phyloP scores from a whole-genome alignment of 192 early-diverging fungal genomes.

The Umbelopsis sp. region DNA sequence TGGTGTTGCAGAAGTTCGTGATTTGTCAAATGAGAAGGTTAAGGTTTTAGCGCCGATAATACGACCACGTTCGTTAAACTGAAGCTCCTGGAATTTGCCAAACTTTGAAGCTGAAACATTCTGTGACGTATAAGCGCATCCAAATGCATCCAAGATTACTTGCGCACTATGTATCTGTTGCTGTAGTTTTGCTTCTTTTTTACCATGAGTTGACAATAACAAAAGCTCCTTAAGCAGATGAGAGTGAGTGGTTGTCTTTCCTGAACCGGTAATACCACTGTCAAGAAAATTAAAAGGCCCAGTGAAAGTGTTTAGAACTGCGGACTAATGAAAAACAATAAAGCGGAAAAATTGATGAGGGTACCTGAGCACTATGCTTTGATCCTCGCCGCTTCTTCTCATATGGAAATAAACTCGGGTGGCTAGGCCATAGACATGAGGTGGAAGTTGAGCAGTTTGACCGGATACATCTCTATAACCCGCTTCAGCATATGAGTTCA shows the following conservation, averaged over 20 bases:
- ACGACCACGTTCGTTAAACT: conserved; percentile 82
- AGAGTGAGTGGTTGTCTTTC: conserved; percentile 74
- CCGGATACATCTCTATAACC: conserved; percentile 48
- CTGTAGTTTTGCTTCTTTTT: conserved; percentile 76
- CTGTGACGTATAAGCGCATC: conserved; percentile 63
- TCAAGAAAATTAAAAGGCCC: background rate
- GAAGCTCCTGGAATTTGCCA: conserved; percentile 87
- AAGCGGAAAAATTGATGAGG: conserved; percentile 7
- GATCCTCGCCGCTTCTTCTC: conserved; percentile 71
- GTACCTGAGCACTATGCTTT: conserved; percentile 67
- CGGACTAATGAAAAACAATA: conserved; percentile 9
- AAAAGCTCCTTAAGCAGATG: conserved; percentile 76
- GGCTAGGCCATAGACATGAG: conserved; percentile 71
- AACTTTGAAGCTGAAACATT: conserved; percentile 76
- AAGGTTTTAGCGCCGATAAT: conserved; percentile 85
- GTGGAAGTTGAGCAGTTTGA: conserved; percentile 37
- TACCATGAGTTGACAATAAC: conserved; percentile 71
- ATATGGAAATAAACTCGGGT: conserved; percentile 72
- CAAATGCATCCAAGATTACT: conserved; percentile 81
- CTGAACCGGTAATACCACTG: conserved; percentile 86
- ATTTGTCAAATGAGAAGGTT: conserved; percentile 67
- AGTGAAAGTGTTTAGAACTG: background rate
- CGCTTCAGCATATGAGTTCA: conserved; percentile 55
- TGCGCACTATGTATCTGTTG: conserved; percentile 70
- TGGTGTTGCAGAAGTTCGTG: conserved; percentile 61